These are phyloP conservation scores for Hexamita inflata DNA, from an alignment of 208 protist genomes.

Conservation along the genomic window DNA sequence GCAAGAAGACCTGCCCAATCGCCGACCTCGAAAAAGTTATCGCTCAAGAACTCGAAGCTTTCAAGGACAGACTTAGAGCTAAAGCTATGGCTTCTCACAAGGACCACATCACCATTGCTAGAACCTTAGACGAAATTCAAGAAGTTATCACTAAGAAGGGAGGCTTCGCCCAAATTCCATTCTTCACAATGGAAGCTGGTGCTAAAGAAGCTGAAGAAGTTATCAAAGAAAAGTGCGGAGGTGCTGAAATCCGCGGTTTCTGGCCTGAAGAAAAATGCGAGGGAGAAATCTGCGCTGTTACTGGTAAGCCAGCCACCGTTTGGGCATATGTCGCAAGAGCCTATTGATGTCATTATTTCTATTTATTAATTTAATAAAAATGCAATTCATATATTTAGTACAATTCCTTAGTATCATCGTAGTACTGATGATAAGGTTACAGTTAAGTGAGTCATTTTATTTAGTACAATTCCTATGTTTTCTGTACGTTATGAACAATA, in stretches of 20 bases:
- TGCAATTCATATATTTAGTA: too few relatives aligned
- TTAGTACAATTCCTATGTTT: too few relatives aligned
- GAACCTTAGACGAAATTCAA: slow-evolving; percentile 28
- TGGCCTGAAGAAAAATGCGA: slow-evolving; percentile 31
- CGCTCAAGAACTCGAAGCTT: background rate
- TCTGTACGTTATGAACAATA: too few relatives aligned
- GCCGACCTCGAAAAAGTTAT: background rate
- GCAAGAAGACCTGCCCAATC: background rate
- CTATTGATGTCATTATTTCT: background rate
- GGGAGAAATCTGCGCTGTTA: slow-evolving; percentile 39
- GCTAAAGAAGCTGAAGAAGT: slow-evolving; percentile 33
- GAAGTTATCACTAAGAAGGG: slow-evolving; percentile 27
- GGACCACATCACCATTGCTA: background rate
- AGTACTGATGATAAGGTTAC: too few relatives aligned
- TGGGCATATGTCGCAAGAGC: slow-evolving; percentile 41
- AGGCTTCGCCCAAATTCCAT: slow-evolving; percentile 42
- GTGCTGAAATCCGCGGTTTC: slow-evolving; percentile 42
- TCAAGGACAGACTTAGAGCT: background rate
- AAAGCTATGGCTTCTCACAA: slow-evolving; percentile 29
- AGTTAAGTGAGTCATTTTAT: too few relatives aligned
- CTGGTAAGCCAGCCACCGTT: slow-evolving; percentile 38
- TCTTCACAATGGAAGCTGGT: slow-evolving; percentile 39
- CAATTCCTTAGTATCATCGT: too few relatives aligned
- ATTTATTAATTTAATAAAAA: slow-evolving; percentile 42
- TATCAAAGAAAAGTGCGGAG: slow-evolving; percentile 34